phyloP scores from a whole-genome alignment of 2,329 filamentous ascomycete species.

The Chaetomiaceae sp. region DNA sequence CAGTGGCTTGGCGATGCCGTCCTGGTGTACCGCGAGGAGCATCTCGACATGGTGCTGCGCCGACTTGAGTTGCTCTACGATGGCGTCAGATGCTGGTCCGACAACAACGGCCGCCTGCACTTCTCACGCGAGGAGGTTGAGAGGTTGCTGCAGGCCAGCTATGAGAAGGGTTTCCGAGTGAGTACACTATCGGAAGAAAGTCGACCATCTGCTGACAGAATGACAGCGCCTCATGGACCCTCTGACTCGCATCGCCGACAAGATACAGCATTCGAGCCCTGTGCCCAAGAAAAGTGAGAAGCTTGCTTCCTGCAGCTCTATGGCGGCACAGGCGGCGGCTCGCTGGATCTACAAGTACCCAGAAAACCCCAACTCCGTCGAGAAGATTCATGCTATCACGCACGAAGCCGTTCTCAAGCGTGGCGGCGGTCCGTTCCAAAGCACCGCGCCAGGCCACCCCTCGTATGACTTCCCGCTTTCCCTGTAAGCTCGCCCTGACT shows the following conservation, averaged over 20 bases:
- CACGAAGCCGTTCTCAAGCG: conserved; percentile 2
- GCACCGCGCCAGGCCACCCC: background rate
- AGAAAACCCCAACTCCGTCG: background rate
- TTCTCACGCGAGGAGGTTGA: conserved; percentile 1
- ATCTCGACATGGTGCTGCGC: conserved; percentile 6
- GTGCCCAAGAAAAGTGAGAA: conserved; percentile 2
- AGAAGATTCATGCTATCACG: background rate
- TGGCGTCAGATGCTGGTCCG: conserved; percentile 8
- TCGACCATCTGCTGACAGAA: background rate
- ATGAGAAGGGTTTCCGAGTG: background rate
- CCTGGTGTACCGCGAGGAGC: background rate
- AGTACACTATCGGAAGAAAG: background rate
- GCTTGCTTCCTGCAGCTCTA: background rate
- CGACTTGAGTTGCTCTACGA: background rate
- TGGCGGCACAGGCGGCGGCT: background rate
- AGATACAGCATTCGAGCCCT: background rate
- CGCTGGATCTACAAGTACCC: conserved; percentile 9
- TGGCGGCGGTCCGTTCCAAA: background rate
- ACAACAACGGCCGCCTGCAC: background rate
- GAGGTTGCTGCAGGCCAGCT: background rate
- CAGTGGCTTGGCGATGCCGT: conserved; percentile 10
- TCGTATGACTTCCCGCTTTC: background rate
- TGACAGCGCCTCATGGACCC: background rate
- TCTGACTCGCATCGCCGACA: background rate
- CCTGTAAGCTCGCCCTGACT: background rate